A percentile compares a stretch with the other conserved stretches of the same genome.
Evolutionary conservation across 768 basidiomycete species (phyloP).

Genomic region (Holtermanniella nyarrowii): DNA sequence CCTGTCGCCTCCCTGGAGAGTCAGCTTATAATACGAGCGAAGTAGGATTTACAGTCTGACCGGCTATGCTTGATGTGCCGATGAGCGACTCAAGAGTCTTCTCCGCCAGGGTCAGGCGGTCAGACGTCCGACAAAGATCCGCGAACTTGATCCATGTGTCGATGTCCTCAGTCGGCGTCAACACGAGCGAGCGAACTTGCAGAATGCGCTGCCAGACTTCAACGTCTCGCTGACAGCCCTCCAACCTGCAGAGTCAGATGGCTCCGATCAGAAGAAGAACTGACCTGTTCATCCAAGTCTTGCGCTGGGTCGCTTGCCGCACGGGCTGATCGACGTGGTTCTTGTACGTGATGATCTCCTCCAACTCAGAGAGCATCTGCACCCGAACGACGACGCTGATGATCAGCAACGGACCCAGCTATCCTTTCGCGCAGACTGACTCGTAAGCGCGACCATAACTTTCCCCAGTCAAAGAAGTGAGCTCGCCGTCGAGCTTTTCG

Average conservation of each 20-base stretch:
- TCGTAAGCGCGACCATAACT: slow-evolving; percentile 96
- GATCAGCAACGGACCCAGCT: not conserved
- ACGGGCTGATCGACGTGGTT: slow-evolving; percentile 88
- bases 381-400: slow-evolving; percentile 86
- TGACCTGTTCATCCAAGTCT: slow-evolving; percentile 95
- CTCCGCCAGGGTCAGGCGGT: slow-evolving; percentile 87
- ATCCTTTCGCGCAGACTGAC: slow-evolving; percentile 45
- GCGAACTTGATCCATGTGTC: slow-evolving; percentile 99
- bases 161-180: slow-evolving; percentile 86
- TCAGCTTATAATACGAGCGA: slow-evolving; percentile 1
- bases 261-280: slow-evolving; percentile 10
- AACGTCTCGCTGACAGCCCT: slow-evolving; percentile 94
- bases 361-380: slow-evolving; percentile 95
- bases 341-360: slow-evolving; percentile 95
- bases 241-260: slow-evolving; percentile 50
- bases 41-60: not conserved
- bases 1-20: slow-evolving; percentile 43
- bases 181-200: slow-evolving; percentile 86
- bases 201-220: slow-evolving; percentile 98
- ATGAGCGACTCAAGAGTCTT: slow-evolving; percentile 91
- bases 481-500: slow-evolving; percentile 79
- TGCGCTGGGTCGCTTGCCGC: slow-evolving; percentile 76
- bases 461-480: slow-evolving; percentile 85
- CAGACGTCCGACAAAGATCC: slow-evolving; percentile 89
- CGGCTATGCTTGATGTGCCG: slow-evolving; percentile 42